Evolutionary conservation across 768 basidiomycete genomes (phyloP).

Genomic region (Boletales sp.): DNA sequence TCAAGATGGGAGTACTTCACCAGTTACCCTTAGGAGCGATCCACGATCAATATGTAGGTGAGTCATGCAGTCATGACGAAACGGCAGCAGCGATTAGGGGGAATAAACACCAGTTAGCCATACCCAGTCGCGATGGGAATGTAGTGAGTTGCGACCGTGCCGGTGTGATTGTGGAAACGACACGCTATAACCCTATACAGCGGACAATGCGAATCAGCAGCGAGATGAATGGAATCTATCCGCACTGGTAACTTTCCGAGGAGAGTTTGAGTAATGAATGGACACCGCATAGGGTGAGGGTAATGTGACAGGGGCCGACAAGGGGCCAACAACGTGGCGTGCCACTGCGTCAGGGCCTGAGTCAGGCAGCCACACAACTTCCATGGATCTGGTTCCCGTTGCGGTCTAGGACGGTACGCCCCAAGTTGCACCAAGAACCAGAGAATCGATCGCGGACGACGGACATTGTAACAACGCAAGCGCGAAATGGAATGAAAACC

Average conservation of each 20-base stretch:
- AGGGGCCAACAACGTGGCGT: conserved; percentile 3
- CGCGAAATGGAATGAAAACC: conserved; percentile 5
- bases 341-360: not conserved
- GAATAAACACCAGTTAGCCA: conserved; percentile 1
- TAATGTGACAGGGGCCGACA: conserved; percentile 4
- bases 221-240: conserved; percentile 9
- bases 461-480: not conserved
- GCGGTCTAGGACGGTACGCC: conserved; percentile 1
- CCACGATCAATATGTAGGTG: not conserved
- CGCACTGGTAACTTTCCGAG: not conserved
- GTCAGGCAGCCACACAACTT: not conserved
- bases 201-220: conserved; percentile 19
- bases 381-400: conserved; percentile 3
- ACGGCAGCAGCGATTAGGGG: not conserved
- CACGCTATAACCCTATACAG: conserved; percentile 19
- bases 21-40: conserved; percentile 8
- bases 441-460: too few relatives aligned
- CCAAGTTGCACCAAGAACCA: not conserved
- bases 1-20: not conserved
- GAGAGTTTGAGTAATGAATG: conserved; percentile 1
- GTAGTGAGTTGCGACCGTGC: conserved; percentile 6
- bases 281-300: conserved; percentile 3
- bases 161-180: conserved; percentile 4
- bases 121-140: conserved; percentile 13
- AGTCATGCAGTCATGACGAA: not conserved